Evolutionary conservation across 331 rosid genomes (phyloP).

Genomic region (Quercus lobata): DNA sequence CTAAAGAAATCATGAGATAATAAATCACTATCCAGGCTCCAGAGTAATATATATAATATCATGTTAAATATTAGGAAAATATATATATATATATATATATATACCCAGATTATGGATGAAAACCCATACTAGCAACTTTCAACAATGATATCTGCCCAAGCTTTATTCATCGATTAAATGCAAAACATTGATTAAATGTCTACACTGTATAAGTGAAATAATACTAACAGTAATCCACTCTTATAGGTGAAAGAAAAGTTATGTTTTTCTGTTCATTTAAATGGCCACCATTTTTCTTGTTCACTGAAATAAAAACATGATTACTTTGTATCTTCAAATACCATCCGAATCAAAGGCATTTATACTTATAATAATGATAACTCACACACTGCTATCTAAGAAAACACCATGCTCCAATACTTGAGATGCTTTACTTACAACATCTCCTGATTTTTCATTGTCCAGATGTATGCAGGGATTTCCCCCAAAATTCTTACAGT

Average conservation of each 20-base stretch:
- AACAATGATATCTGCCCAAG: too few relatives aligned
- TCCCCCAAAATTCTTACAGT: conserved; percentile 71
- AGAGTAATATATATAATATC: not conserved
- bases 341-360: not conserved
- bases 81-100: not conserved
- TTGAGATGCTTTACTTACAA: conserved; percentile 50
- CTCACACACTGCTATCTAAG: not conserved
- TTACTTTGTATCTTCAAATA: not conserved
- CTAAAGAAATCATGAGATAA: not conserved
- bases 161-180: too few relatives aligned
- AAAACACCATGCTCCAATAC: conserved; percentile 3
- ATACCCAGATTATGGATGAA: not conserved
- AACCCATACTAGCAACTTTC: not conserved
- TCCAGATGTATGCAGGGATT: conserved; percentile 68
- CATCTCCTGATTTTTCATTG: conserved; percentile 27
- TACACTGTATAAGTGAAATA: too few relatives aligned
- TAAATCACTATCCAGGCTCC: not conserved
- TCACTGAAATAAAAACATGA: not conserved
- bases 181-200: too few relatives aligned
- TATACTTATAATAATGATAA: not conserved
- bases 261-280: too few relatives aligned
- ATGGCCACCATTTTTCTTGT: not conserved
- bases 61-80: not conserved
- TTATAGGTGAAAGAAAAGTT: too few relatives aligned
- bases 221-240: too few relatives aligned